Evolutionary conservation across 352 stramenopile species (phyloP).

Genomic region (Pythium brassicae): DNA sequence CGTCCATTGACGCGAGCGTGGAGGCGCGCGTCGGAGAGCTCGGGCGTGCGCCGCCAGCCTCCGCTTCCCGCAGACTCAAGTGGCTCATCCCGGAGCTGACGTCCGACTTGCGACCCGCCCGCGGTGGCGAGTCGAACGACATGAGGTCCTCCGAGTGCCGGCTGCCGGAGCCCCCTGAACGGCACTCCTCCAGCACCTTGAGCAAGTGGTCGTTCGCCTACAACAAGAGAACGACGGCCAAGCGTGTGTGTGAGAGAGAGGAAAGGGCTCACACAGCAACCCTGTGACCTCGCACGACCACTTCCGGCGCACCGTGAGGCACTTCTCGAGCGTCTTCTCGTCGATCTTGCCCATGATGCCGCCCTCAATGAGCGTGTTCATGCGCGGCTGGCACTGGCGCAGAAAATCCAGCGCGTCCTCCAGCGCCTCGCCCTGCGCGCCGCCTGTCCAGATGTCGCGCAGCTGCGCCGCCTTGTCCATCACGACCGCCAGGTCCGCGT

Average conservation of each 20-base stretch:
- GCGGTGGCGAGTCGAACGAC: constrained; percentile 53
- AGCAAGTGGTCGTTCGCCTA: constrained; percentile 84
- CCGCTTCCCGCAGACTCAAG: constrained; percentile 25
- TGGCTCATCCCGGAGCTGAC: constrained; percentile 17
- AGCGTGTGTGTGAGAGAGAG: neutral
- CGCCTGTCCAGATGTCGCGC: constrained; percentile 30
- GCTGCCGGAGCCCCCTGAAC: constrained; percentile 13
- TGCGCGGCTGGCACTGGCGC: constrained; percentile 77
- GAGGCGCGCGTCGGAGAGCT: constrained; percentile 12
- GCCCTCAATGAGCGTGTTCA: constrained; percentile 87
- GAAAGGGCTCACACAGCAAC: neutral
- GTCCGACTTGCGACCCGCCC: constrained; percentile 19
- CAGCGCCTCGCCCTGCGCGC: constrained; percentile 31
- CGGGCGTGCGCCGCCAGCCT: constrained; percentile 6
- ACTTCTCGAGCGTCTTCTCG: constrained; percentile 73
- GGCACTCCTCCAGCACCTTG: constrained; percentile 65
- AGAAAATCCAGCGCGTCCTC: constrained; percentile 81
- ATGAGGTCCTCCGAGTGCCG: constrained; percentile 39
- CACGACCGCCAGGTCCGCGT: constrained; percentile 60
- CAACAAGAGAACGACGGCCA: neutral
- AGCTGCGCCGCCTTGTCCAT: constrained; percentile 64
- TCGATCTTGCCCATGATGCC: constrained; percentile 83
- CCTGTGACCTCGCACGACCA: neutral
- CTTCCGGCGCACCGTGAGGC: constrained; percentile 76
- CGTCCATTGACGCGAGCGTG: constrained; percentile 33